Evolutionary conservation across 139 green algal species (phyloP), one percentile per base, ranked within the genome.

Genomic region (Auxenochlorella protothecoides): DNA sequence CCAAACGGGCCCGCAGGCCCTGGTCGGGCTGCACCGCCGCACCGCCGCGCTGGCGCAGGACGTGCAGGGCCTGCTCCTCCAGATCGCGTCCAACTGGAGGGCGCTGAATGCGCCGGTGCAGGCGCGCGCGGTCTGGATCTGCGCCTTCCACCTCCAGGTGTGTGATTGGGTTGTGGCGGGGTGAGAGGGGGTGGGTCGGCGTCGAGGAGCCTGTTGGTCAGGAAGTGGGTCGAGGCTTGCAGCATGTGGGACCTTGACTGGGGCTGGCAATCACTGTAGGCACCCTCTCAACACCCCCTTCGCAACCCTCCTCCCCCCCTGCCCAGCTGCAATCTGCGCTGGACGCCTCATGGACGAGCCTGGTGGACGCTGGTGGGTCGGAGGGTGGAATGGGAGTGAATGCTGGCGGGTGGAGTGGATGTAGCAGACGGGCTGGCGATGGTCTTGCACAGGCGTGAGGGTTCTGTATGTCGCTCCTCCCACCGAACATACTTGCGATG

Each of bases 41-140:
- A 53, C 61, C 65, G 14, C n/a, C 0, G 65, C 65, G 6, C 56
- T 72, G 72, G 15, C 51, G 10, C 52, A 61, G 52, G 12, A 13
- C 4, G 65, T 72, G 66, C 77, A 82, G 68, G 73, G 73, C 59
- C 62, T 82, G 65, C 68, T 82, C n/a, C 65, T 82, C 6, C 77
- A 82, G 59, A 79, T 82, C 11, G 73, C 69, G 53, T 16, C 73
- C 59, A 82, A 82, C 73, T 82, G 77, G 77, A 64, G 73, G 10
- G 77, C 77, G 56, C 64, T 82, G 68, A 73, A 82, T 56, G 73
- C 77, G 55, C 56, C 76, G 68, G 77, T 75, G 53, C 72, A 69
- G 12, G 68, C 77, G 11, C 63, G 77, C 51, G 77, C 77, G 14
- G 65, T 82, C 14, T 82, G 77, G 77, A 8, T 82, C 3, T 82